A percentile compares a stretch with the other conserved stretches of the same genome.
Conservation (phyloP, 106 monocot species). For the Dendrobium huoshanense region DNA sequence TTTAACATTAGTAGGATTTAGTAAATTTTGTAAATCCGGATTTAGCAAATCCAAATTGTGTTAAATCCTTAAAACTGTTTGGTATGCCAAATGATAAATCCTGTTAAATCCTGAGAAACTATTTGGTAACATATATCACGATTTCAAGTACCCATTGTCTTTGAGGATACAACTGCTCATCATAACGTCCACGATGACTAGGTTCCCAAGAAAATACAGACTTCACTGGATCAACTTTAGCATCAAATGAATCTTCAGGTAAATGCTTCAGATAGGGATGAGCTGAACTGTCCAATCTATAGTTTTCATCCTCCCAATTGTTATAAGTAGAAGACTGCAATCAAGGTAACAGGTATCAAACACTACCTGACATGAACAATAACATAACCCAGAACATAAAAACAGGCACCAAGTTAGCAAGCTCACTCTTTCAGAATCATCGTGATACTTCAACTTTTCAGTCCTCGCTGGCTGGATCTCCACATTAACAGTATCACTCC, state of each 20-base stretch:
- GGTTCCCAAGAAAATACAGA: not conserved
- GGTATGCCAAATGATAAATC: too few species aligned
- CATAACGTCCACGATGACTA: not conserved
- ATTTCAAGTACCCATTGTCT: conserved; percentile 8
- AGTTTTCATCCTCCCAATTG: not conserved
- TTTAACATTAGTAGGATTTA: too few species aligned
- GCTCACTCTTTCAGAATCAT: not conserved
- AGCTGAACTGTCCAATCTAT: not conserved
- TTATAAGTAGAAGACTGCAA: not conserved
- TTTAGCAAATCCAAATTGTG: too few species aligned
- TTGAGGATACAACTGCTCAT: not conserved
- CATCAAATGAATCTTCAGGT: not conserved
- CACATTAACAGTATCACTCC: conserved; percentile 13
- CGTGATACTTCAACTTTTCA: conserved; percentile 18
- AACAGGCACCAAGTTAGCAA: not conserved
- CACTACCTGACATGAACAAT: not conserved
- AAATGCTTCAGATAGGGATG: not conserved
- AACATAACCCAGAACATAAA: not conserved
- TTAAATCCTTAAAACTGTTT: too few species aligned
- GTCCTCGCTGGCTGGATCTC: conserved; percentile 35
- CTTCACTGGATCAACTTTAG: conserved; percentile 2
- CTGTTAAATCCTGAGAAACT: too few species aligned
- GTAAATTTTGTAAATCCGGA: too few species aligned
- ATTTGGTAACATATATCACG: too few species aligned
- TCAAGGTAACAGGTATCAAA: not conserved